These are phyloP conservation scores for Zoysia pacifica DNA, from an alignment of 176 grass and related monocot genomes.

Conservation along the genomic window DNA sequence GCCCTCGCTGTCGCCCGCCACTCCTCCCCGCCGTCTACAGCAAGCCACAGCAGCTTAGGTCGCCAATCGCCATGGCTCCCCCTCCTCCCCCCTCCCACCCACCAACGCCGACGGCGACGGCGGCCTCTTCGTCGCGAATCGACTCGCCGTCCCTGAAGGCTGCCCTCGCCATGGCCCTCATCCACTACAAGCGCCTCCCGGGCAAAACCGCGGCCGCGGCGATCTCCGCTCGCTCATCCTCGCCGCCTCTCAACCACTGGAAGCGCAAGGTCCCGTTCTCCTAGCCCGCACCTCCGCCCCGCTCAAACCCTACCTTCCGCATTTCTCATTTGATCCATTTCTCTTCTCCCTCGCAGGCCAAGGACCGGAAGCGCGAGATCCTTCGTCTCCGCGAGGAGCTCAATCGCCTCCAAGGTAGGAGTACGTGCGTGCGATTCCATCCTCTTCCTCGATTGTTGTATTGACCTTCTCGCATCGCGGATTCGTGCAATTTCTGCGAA, in stretches of 20 bases:
- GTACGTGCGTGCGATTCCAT: background rate
- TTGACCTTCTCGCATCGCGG: background rate
- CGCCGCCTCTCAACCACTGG: slow-evolving; percentile 64
- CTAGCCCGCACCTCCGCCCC: background rate
- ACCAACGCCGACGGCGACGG: slow-evolving; percentile 26
- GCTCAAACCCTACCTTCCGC: slow-evolving; percentile 22
- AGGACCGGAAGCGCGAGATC: slow-evolving; percentile 88
- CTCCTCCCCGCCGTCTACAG: background rate
- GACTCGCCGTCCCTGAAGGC: slow-evolving; percentile 77
- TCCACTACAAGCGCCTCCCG: slow-evolving; percentile 58
- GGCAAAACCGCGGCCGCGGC: slow-evolving; percentile 1
- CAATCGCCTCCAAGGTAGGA: background rate
- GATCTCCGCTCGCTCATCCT: slow-evolving; percentile 18
- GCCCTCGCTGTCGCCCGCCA: background rate
- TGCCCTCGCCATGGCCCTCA: slow-evolving; percentile 71
- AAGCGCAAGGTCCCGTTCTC: slow-evolving; percentile 71
- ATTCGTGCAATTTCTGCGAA: background rate
- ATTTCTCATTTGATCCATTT: background rate
- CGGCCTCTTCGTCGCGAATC: slow-evolving; percentile 39
- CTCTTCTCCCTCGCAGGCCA: slow-evolving; percentile 49
- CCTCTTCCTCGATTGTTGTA: background rate
- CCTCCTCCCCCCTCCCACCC: slow-evolving; percentile 31
- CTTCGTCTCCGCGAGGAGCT: slow-evolving; percentile 53
- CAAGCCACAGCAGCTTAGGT: slow-evolving; percentile 6
- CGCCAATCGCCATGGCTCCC: slow-evolving; percentile 47